Conservation (phyloP, 2,329 filamentous ascomycete species). For the Monosporascus sp. region DNA sequence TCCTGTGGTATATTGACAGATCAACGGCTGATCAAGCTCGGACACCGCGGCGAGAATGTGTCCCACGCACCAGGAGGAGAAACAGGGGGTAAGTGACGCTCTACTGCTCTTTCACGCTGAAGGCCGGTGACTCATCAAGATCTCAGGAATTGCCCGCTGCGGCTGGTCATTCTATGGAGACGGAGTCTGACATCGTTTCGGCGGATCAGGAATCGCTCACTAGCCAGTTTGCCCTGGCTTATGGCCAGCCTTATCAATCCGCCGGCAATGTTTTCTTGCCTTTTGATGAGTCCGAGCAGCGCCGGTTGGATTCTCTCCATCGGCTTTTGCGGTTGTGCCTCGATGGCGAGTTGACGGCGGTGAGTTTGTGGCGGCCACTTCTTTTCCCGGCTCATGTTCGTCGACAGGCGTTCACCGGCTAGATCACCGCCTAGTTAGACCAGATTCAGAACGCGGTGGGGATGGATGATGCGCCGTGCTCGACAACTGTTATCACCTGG, state of each 20-base stretch:
- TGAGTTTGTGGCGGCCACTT: not conserved
- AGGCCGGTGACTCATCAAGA: not conserved
- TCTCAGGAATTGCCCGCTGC: not conserved
- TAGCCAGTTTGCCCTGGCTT: conserved; percentile 21
- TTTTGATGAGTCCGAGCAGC: conserved; percentile 22
- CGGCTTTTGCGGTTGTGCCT: conserved; percentile 22
- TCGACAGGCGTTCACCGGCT: no score
- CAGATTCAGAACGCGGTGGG: no score
- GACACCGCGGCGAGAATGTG: not conserved
- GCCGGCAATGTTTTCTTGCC: conserved; percentile 25
- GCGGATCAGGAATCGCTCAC: conserved; percentile 8
- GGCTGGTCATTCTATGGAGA: conserved; percentile 5
- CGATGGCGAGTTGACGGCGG: conserved; percentile 22
- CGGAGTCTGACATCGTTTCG: conserved; percentile 7
- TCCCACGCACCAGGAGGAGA: not conserved
- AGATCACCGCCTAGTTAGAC: no score
- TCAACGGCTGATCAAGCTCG: not conserved
- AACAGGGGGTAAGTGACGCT: not conserved
- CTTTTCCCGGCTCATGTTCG: no score
- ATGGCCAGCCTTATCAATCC: conserved; percentile 21
- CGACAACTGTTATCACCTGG: not conserved
- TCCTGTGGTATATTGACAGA: not conserved
- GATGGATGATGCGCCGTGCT: no score
- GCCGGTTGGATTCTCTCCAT: conserved; percentile 22
- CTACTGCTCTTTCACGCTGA: not conserved